Conservation (phyloP, 306 rosid species). For the Elaeagnus macrophylla region DNA sequence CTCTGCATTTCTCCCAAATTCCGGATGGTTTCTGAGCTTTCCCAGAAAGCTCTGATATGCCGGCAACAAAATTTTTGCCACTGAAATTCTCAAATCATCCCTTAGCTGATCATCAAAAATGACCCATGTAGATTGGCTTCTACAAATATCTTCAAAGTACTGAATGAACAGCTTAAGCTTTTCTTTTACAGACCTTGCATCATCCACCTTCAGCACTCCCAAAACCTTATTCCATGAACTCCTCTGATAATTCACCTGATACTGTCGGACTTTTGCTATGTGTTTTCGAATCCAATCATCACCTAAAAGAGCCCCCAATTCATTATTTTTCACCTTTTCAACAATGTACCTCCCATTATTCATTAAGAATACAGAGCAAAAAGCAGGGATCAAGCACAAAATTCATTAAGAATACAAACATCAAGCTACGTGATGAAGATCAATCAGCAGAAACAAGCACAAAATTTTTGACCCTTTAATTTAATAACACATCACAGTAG, state of each 20-base stretch:
- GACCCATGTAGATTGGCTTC: constrained; percentile 58
- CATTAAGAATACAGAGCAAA: constrained; percentile 76
- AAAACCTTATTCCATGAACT: constrained; percentile 70
- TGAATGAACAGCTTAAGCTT: constrained; percentile 56
- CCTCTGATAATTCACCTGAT: constrained; percentile 57
- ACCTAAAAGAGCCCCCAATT: constrained; percentile 62
- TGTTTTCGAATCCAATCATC: constrained; percentile 89
- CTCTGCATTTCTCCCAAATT: constrained; percentile 48
- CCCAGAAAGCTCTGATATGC: constrained; percentile 59
- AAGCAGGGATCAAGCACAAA: too few relatives aligned
- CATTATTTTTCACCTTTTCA: constrained; percentile 68
- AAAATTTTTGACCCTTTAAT: too few relatives aligned
- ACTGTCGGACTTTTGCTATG: constrained; percentile 56
- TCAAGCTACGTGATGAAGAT: too few relatives aligned
- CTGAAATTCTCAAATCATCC: constrained; percentile 56
- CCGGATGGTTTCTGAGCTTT: constrained; percentile 46
- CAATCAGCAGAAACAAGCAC: too few relatives aligned
- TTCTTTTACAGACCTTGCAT: constrained; percentile 48
- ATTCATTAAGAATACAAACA: too few relatives aligned
- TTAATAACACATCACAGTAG: too few relatives aligned
- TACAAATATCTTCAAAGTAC: constrained; percentile 66
- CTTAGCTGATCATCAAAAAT: constrained; percentile 63
- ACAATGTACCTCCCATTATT: constrained; percentile 82
- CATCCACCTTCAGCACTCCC: constrained; percentile 54
- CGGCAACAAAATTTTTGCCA: constrained; percentile 49